Evolutionary conservation across 805 yeast species (phyloP).

Genomic region (Myxozyma nipponensis): DNA sequence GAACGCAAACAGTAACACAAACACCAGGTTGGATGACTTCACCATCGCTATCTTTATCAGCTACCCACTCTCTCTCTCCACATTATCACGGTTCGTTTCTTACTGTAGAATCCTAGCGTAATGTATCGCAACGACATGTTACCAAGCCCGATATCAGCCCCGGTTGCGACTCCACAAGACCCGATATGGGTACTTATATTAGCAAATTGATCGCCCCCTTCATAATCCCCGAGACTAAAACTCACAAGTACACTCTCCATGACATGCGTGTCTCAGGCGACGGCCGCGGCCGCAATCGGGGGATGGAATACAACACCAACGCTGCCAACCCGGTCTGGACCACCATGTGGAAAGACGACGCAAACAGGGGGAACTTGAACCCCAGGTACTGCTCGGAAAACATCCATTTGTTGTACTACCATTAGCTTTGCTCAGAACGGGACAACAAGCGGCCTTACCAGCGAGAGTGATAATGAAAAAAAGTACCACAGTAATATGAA

Average conservation of each 20-base stretch:
- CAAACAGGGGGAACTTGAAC: slow-evolving; percentile 76
- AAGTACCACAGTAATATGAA: slow-evolving; percentile 32
- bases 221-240: not conserved
- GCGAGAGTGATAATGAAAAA: slow-evolving; percentile 39
- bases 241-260: slow-evolving; percentile 22
- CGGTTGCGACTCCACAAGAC: slow-evolving; percentile 84
- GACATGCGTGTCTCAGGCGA: slow-evolving; percentile 14
- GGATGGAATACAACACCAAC: slow-evolving; percentile 44
- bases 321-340: slow-evolving; percentile 57
- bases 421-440: not conserved
- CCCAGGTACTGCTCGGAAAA: slow-evolving; percentile 70
- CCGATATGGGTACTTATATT: slow-evolving; percentile 48
- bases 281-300: slow-evolving; percentile 46
- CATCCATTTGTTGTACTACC: slow-evolving; percentile 95
- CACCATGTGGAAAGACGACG: slow-evolving; percentile 82
- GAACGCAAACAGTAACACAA: slow-evolving; percentile 85
- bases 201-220: not conserved
- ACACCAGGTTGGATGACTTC: slow-evolving; percentile 81
- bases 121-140: slow-evolving; percentile 78
- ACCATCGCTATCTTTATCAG: slow-evolving; percentile 49
- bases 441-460: slow-evolving; percentile 18
- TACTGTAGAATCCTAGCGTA: slow-evolving; percentile 76
- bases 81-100: not conserved
- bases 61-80: no score
- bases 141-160: slow-evolving; percentile 92